A percentile compares a stretch with the other conserved stretches of the same genome.
These are phyloP conservation scores for Neofusicoccum umdonicola DNA, from an alignment of 2,329 filamentous ascomycete genomes.

Conservation along the genomic window DNA sequence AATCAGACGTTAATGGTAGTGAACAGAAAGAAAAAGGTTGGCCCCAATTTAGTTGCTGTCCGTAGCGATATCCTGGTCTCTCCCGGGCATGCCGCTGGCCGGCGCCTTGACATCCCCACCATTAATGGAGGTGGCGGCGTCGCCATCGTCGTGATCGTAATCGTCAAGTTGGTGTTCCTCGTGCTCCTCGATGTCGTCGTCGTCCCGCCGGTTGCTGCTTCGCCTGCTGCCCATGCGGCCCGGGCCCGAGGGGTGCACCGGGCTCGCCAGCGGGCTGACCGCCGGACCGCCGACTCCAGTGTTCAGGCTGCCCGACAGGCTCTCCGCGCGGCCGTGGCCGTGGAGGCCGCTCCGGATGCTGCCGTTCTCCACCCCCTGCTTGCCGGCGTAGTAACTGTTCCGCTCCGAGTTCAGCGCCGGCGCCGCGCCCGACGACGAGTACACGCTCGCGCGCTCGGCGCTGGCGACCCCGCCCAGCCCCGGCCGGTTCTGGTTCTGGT, in stretches of 20 bases:
- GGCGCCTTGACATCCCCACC: conserved; percentile 2
- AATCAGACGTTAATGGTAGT: not conserved
- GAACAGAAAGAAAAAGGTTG: not conserved
- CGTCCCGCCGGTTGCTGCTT: conserved; percentile 15
- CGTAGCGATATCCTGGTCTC: not conserved
- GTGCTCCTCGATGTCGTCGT: conserved; percentile 13
- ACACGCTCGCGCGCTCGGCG: conserved; percentile 74
- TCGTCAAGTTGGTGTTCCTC: conserved; percentile 5
- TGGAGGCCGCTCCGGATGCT: conserved; percentile 76
- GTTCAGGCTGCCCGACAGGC: conserved; percentile 70
- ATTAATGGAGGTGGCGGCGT: not conserved
- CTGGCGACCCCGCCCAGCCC: conserved; percentile 55
- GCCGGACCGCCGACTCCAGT: conserved; percentile 31
- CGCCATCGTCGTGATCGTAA: conserved; percentile 9
- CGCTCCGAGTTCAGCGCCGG: conserved; percentile 70
- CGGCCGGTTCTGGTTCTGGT: conserved; percentile 51
- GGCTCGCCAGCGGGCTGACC: conserved; percentile 60
- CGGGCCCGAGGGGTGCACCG: conserved; percentile 20
- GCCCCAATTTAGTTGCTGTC: conserved; percentile 2
- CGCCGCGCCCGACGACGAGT: conserved; percentile 63
- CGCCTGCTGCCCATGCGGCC: conserved; percentile 15
- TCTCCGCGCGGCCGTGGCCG: conserved; percentile 78
- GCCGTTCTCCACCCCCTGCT: conserved; percentile 61
- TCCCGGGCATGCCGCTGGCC: not conserved
- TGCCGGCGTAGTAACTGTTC: conserved; percentile 69